phyloP scores from a whole-genome alignment of 139 green algal species.

The Chlorella sp. region DNA sequence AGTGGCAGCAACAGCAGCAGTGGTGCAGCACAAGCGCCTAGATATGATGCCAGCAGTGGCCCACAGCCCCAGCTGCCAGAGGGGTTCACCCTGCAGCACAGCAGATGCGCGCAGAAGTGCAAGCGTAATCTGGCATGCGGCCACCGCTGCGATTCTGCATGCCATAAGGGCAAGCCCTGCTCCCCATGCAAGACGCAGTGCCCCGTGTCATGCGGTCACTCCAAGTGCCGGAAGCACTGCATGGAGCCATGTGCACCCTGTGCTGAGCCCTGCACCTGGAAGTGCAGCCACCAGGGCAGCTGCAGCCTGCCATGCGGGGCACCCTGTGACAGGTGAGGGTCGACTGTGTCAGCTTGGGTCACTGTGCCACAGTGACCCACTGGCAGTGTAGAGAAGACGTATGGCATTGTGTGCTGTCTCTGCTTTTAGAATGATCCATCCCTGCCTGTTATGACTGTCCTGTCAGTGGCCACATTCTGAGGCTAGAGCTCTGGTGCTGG shows the following conservation, averaged over 20 bases:
- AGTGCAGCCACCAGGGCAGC: conserved; percentile 43
- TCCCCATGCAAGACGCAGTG: conserved; percentile 23
- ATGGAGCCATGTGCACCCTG: conserved; percentile 29
- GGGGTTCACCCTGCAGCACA: too few species aligned
- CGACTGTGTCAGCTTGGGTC: background rate
- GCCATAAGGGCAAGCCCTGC: conserved; percentile 25
- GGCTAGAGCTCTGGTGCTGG: too few species aligned
- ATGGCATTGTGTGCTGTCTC: too few species aligned
- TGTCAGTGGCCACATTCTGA: too few species aligned
- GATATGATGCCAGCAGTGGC: too few species aligned
- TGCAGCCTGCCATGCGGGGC: conserved; percentile 59
- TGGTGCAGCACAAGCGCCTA: too few species aligned
- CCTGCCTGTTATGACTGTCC: too few species aligned
- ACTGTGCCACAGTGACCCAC: too few species aligned
- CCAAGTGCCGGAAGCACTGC: conserved; percentile 34
- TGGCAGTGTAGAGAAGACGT: too few species aligned
- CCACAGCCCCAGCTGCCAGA: too few species aligned
- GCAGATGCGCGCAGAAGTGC: background rate
- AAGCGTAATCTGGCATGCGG: background rate
- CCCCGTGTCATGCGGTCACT: conserved; percentile 26
- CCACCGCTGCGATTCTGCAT: conserved; percentile 16
- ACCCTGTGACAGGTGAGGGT: conserved; percentile 41
- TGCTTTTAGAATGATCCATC: too few species aligned
- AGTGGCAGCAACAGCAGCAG: too few species aligned
- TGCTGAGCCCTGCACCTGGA: conserved; percentile 38